phyloP scores from a whole-genome alignment of 1,284 basidiomycete genomes.

The Apiotrichum akiyoshidainum region DNA sequence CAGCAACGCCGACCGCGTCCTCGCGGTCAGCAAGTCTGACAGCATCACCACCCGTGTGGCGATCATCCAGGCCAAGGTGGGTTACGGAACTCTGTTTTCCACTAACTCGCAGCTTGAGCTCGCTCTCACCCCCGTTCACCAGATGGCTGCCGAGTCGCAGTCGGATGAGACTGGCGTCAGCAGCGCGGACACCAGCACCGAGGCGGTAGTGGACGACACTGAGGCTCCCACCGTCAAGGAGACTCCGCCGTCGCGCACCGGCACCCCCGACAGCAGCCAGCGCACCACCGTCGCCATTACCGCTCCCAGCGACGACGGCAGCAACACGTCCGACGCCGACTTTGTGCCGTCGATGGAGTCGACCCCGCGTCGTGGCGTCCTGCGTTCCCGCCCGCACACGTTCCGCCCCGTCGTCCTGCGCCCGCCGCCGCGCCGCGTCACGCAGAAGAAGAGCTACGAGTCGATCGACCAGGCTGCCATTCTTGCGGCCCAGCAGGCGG shows the following conservation, averaged over 20 bases:
- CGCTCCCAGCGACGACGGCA: conserved; percentile 5
- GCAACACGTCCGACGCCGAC: background rate
- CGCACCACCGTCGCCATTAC: conserved; percentile 2
- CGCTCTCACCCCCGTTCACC: conserved; percentile 19
- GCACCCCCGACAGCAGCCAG: background rate
- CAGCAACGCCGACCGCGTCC: conserved; percentile 18
- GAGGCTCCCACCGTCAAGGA: conserved; percentile 1
- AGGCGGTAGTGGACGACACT: conserved; percentile 3
- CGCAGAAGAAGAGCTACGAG: conserved; percentile 25
- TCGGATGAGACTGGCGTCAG: background rate
- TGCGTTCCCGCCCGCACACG: conserved; percentile 1
- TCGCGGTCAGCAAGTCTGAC: conserved; percentile 18
- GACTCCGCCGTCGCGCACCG: background rate
- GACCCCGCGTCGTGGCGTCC: background rate
- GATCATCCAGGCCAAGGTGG: conserved; percentile 34
- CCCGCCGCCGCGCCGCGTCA: conserved; percentile 22
- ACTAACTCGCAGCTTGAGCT: conserved; percentile 24
- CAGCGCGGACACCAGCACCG: background rate
- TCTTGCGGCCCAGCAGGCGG: background rate
- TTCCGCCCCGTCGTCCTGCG: conserved; percentile 20
- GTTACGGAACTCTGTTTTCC: background rate
- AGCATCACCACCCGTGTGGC: conserved; percentile 31
- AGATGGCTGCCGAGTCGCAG: conserved; percentile 6
- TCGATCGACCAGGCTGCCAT: conserved; percentile 4
- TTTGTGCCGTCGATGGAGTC: background rate